Conservation (phyloP, 2,329 filamentous ascomycete species). For the Cytospora leucostoma region DNA sequence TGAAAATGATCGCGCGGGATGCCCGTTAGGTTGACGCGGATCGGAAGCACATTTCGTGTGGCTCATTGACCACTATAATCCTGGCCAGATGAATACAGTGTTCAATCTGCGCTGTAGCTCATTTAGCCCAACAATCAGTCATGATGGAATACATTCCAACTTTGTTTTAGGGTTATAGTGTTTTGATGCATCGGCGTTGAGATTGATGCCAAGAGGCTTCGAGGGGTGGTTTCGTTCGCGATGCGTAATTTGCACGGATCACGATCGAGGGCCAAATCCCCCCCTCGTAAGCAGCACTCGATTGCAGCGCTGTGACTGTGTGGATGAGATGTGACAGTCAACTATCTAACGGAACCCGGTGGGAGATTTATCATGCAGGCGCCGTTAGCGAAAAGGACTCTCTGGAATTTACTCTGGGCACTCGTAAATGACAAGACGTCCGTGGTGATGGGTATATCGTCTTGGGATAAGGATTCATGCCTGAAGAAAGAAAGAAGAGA, state of each 20-base stretch:
- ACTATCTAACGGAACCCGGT: constrained; percentile 97
- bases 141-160: neutral
- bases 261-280: constrained; percentile 3
- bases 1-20: neutral
- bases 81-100: constrained; percentile 1
- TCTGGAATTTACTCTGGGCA: constrained; percentile 74
- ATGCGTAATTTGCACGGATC: constrained; percentile 8
- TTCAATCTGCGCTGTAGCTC: constrained; percentile 14
- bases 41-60: neutral
- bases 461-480: constrained; percentile 97
- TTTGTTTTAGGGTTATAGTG: constrained; percentile 7
- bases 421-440: constrained; percentile 87
- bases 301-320: constrained; percentile 7
- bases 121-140: constrained; percentile 18
- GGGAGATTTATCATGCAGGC: constrained; percentile 62
- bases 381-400: constrained; percentile 98
- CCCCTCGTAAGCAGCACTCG: constrained; percentile 8
- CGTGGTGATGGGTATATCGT: constrained; percentile 62
- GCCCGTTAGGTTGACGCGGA: constrained; percentile 4
- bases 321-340: constrained; percentile 70
- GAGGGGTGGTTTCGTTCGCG: neutral
- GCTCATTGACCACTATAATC: neutral
- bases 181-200: constrained; percentile 5
- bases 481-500: constrained; percentile 45
- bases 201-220: constrained; percentile 18